phyloP scores from a whole-genome alignment of 2,329 filamentous ascomycete genomes.

The Colletotrichum euphorbiae region DNA sequence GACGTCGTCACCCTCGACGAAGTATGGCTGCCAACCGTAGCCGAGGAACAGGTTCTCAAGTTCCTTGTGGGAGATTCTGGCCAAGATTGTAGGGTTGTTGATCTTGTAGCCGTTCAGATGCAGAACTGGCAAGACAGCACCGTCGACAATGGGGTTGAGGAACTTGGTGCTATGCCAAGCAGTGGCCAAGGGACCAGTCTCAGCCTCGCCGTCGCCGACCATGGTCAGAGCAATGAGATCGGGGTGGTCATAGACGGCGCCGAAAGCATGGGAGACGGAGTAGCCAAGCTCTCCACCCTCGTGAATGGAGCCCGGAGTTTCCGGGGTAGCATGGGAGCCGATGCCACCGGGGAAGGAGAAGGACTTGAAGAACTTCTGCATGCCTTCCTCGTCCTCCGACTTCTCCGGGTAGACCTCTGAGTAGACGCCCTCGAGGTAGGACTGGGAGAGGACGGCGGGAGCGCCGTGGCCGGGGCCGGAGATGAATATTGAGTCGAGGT shows the following conservation, averaged over 20 bases:
- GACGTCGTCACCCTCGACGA: conserved; percentile 80
- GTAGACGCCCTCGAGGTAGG: conserved; percentile 82
- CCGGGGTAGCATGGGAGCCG: conserved; percentile 81
- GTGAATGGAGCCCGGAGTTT: conserved; percentile 81
- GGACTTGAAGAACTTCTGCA: conserved; percentile 83
- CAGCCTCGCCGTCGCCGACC: conserved; percentile 85
- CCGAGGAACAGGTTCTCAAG: conserved; percentile 76
- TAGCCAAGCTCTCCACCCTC: conserved; percentile 88
- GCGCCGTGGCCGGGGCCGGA: conserved; percentile 84
- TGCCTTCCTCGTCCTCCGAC: conserved; percentile 73
- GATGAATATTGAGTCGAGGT: conserved; percentile 78
- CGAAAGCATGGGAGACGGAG: conserved; percentile 82
- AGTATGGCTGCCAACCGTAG: conserved; percentile 84
- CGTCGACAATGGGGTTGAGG: conserved; percentile 81
- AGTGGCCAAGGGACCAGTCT: conserved; percentile 82
- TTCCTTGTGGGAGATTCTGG: conserved; percentile 80
- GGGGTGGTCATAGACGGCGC: conserved; percentile 80
- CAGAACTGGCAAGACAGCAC: conserved; percentile 80
- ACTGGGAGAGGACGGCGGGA: conserved; percentile 79
- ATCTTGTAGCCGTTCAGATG: conserved; percentile 90
- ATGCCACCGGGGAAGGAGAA: conserved; percentile 87
- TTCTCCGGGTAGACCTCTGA: conserved; percentile 82
- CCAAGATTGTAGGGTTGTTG: conserved; percentile 81
- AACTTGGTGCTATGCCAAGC: conserved; percentile 88
- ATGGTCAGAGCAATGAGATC: conserved; percentile 80